Evolutionary conservation across 2,329 filamentous ascomycete genomes (phyloP), one percentile per base, ranked within the genome.

Genomic region (Dendrostoma leiphaemia): DNA sequence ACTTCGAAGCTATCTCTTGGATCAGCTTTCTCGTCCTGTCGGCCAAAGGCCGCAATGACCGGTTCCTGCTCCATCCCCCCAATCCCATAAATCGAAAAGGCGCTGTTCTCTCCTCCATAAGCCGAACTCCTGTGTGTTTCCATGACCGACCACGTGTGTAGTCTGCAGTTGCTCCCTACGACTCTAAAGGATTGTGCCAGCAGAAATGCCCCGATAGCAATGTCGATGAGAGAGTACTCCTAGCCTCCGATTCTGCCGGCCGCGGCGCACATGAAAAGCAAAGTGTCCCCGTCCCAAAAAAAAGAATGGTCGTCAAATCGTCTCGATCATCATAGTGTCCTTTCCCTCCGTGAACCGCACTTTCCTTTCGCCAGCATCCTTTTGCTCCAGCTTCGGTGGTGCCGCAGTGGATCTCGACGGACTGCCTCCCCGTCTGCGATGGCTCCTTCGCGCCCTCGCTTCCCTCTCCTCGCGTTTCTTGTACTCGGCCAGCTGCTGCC

Each of bases 401-500:
- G n/a, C n/a, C 54, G 64, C 56, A 1, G 60, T 58, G 8, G 29
- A 4, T 28, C 59, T 52, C 58, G 60, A 50, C 58, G 62, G 9
- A 63, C 63, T 69, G 8, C 69, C n/a, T n/a, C n/a, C 68, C 56
- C 76, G 71, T 41, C 83, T 73, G 45, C 77, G 74, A 63, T 80
- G 75, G 59, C 69, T 86, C 53, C 84, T 74, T 59, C 69, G 73
- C 0, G 80, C 78, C 46, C 84, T 73, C 4, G 83, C 83, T 53
- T 88, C 82, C 45, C 73, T 75, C 63, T 83, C 81, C 62, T 86
- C 82, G 21, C 84, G 75, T 61, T 78, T 82, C 59, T 73, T 77
- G 65, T 86, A 88, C 43, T 84, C 83, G 9, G 77, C 78, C 62
- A 88, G 76, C 66, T 87, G 84, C 65, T 83, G 78, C 53, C 75